Base-by-base conservation (phyloP, 2,329 filamentous ascomycete species). In the Aspergillus bombycis region DNA sequence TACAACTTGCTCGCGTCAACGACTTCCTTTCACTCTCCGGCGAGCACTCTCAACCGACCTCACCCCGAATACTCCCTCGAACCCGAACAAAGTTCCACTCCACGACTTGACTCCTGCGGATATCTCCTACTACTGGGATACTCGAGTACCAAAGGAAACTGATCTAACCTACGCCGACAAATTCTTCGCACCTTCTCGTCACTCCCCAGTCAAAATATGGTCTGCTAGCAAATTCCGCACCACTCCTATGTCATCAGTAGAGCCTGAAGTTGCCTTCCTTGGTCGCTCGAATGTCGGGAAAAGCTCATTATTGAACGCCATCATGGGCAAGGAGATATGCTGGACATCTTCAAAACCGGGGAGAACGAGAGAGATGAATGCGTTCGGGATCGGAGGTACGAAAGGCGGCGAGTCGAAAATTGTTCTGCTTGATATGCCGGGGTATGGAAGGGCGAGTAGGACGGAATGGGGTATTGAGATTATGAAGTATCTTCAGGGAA, bases 211-310 rank as follows among this genome's bases (percentile, higher is more conserved):
- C n/a, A 83, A 88, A 66, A 80, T 90, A 61, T 89, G 85, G 82
- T 86, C 85, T 3, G 82, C 85, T 8, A 80, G 82, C 19, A 82
- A 85, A 62, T 91, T 91, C 77, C 86, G 85, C 67, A 79, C 80
- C 4, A 85, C 89, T 63, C 84, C 86, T 9, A 78, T 80, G 61
- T 81, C 82, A 10, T 83, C 81, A 1, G 72, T 81, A 1, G 78
- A 84, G 34, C 86, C 87, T 1, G 87, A 90, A 79, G 83, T 90
- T 16, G 86, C 85, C 46, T 90, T 92, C 71, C 81, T 92, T 4
- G 89, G 89, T 21, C 84, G 89, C 54, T 88, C 85, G 45, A 92
- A 92, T 71, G 89, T 90, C 7, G 89, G 89, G 59, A 92, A 92
- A 77, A 88, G 84, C 60, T 86, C 83, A 2, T 72, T 92, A 5